Percentiles rank a stretch among this genome's conserved stretches.
Conservation (phyloP, 2,329 filamentous ascomycete species). For the Pestalotiopsis sp. region DNA sequence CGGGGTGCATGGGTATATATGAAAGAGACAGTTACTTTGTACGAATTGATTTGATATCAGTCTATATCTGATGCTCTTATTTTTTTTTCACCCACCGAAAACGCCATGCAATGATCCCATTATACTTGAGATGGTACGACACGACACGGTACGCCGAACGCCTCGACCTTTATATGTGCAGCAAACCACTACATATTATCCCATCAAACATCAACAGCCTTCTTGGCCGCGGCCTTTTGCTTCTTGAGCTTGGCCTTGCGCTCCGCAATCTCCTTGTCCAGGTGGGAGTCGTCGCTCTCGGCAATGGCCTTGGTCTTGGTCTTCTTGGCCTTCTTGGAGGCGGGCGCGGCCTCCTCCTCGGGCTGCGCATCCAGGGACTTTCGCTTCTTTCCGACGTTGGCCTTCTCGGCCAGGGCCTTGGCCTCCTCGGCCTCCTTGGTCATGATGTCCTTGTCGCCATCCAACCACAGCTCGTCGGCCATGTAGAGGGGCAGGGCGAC, state of each 20-base stretch:
- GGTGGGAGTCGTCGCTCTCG: slow-evolving; percentile 51
- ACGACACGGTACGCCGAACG: slow-evolving; percentile 10
- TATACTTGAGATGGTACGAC: slow-evolving; percentile 3
- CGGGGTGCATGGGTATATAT: neutral
- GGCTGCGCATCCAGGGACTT: slow-evolving; percentile 45
- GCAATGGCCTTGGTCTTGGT: slow-evolving; percentile 31
- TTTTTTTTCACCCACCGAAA: slow-evolving; percentile 11
- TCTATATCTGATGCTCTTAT: neutral
- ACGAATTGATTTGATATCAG: neutral
- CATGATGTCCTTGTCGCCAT: slow-evolving; percentile 70
- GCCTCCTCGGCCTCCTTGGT: slow-evolving; percentile 50
- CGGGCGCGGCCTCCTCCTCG: slow-evolving; percentile 17
- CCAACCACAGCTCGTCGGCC: slow-evolving; percentile 87
- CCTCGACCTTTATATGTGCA: slow-evolving; percentile 16
- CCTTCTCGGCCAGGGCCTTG: slow-evolving; percentile 49
- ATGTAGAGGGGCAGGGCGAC: slow-evolving; percentile 93
- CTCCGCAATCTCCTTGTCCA: slow-evolving; percentile 62
- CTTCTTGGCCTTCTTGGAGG: slow-evolving; percentile 28
- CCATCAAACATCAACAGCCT: slow-evolving; percentile 46
- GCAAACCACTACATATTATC: slow-evolving; percentile 9
- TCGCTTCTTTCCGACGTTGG: slow-evolving; percentile 67
- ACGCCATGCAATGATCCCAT: slow-evolving; percentile 15
- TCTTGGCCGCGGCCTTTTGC: slow-evolving; percentile 59
- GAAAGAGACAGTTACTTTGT: neutral
- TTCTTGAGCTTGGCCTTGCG: slow-evolving; percentile 60